Base-by-base conservation (phyloP, 2,329 filamentous ascomycete species). In the Aspergillus pseudoviridinutans region DNA sequence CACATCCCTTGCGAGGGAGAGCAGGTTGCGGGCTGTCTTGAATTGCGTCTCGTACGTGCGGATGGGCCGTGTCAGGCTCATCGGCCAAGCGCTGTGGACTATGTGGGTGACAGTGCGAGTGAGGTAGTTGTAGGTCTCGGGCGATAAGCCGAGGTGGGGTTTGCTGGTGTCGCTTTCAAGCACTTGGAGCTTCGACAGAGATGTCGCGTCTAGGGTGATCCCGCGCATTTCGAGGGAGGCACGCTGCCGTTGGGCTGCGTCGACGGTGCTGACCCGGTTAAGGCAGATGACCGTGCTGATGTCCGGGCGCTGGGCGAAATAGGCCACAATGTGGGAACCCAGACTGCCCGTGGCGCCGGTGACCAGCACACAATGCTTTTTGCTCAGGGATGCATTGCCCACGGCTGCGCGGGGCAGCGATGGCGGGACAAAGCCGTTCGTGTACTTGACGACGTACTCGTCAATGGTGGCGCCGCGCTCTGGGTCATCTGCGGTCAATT, bases 81-180 rank as follows among this genome's bases (percentile, higher is more conserved):
- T 64, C 7, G 58, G 62, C 62, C 60, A 63, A 2, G 61, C 61
- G 27, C 63, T 63, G 42, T 63, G 62, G 25, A 64, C 49, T 35
- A 85, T 76, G 57, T 82, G 76, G 0, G 81, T 84, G 14, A 76
- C 78, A 1, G 55, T 62, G 0, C 59, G 14, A 0, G 69, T 61
- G 1, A 84, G 73, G 0, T 55, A 35, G 4, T 64, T 49, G 61
- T 84, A 83, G 1, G 72, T 68, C 2, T 62, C 47, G 0, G 56
- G 14, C 0, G 68, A 58, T 0, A 87, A 73, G 0, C 84, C 84
- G 1, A 87, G 75, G 9, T 74, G 67, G 0, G 76, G 71, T 25
- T 78, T 74, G 0, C 79, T 75, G 17, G 81, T 74, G 62, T 86
- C 81, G 1, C 76, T 78, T 42, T 79, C 75, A 3, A 81, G 64